Base-by-base conservation (phyloP, 768 basidiomycete genomes). In the Cantharellus cinnabarinus region DNA sequence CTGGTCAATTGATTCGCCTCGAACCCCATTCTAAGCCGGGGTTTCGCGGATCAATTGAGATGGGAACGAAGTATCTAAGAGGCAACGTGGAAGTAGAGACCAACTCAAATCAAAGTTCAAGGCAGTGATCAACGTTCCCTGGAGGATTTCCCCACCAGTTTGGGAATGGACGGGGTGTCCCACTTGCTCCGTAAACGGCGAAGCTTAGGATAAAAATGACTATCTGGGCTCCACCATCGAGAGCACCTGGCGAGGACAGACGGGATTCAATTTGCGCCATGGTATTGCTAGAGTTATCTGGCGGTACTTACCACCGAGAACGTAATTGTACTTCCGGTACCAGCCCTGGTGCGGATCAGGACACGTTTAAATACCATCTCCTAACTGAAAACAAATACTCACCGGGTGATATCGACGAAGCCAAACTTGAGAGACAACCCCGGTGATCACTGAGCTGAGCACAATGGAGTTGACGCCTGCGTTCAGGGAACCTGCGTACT, bases 141-240 rank as follows among this genome's bases (percentile, higher is more conserved):
- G 52, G 7, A 7, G 52, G 52, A 37, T 54, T 54, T 10, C 52
- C 52, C 52, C 52, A 54, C 52, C 52, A 54, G 7, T 10, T 54
- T 10, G 79, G 79, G 73, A 80, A 80, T 2, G 75, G 76, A 57
- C 71, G 69, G 54, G 70, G 64, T 5, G 65, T 65, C 5, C 79
- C 79, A 0, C 76, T 75, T 10, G 78, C 79, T 15, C 81, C 81
- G 63, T 78, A 80, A 34, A 81, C 79, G 2, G 79, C 79, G 66
- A 82, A 82, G 0, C 79, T 79, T 3, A 80, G 70, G 42, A 82
- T 71, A 65, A 81, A 79, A 39, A 79, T 73, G 77, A 81, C 80
- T 55, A 80, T 73, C 65, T 82, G 80, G 14, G 78, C 76, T 4
- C 81, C 80, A 37, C 80, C 80, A 64, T 81, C 80, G 41, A 81